phyloP scores from a whole-genome alignment of 2,329 filamentous ascomycete species.

The Polychaeton citri region DNA sequence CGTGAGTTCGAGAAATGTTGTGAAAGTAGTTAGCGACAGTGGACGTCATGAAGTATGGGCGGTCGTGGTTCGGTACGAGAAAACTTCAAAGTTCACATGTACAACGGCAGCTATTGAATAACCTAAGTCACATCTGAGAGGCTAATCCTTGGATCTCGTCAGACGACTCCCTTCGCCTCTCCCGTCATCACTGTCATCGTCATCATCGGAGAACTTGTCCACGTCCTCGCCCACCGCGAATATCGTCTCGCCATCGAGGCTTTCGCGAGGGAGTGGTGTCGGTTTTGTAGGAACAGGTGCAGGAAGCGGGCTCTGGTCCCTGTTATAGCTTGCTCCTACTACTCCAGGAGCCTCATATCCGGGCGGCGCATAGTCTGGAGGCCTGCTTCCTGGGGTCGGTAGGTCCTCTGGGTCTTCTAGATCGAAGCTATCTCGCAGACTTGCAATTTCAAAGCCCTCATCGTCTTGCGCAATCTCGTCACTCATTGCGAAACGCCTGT shows the following conservation, averaged over 20 bases:
- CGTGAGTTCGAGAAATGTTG: too few species aligned
- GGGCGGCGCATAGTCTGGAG: conserved; percentile 1
- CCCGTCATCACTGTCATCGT: background rate
- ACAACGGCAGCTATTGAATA: too few species aligned
- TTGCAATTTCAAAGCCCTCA: conserved; percentile 92
- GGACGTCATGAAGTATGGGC: too few species aligned
- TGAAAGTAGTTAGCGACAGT: too few species aligned
- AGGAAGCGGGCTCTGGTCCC: conserved; percentile 37
- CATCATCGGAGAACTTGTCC: background rate
- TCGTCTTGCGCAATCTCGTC: conserved; percentile 98
- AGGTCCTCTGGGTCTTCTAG: conserved; percentile 42
- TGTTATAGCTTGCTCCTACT: conserved; percentile 8
- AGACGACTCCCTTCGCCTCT: background rate
- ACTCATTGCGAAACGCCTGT: conserved; percentile 95
- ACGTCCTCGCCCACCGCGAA: conserved; percentile 81
- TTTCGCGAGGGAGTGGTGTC: conserved; percentile 40
- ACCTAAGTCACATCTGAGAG: too few species aligned
- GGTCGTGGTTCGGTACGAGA: too few species aligned
- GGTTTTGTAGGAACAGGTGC: conserved; percentile 38
- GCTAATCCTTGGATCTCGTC: background rate
- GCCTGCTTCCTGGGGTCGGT: conserved; percentile 6
- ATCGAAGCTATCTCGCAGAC: conserved; percentile 65
- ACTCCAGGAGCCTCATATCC: conserved; percentile 2
- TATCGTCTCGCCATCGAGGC: conserved; percentile 80
- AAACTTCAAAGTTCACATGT: too few species aligned